Evolutionary conservation across 2,329 filamentous ascomycete species (phyloP).

Genomic region (Periconia sp.): DNA sequence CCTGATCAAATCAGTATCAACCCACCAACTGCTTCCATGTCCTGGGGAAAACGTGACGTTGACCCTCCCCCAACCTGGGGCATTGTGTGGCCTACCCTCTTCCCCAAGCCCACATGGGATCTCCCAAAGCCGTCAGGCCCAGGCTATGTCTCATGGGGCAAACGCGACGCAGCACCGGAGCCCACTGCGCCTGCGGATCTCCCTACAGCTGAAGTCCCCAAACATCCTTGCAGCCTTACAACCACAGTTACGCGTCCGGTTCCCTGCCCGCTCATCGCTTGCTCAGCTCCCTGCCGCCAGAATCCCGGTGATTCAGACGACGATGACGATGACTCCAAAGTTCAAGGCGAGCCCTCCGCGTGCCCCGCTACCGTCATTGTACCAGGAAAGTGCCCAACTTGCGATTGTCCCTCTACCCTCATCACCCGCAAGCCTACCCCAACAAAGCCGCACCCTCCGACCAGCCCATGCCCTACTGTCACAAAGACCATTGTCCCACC

Average conservation of each 20-base stretch:
- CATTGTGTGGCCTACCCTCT: constrained; percentile 1
- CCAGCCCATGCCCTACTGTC: constrained; percentile 10
- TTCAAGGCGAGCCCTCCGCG: too few relatives aligned
- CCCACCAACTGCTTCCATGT: constrained; percentile 11
- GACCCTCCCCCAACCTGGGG: too few relatives aligned
- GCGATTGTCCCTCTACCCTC: constrained; percentile 13
- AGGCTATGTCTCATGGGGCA: constrained; percentile 19
- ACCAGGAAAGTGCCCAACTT: constrained; percentile 12
- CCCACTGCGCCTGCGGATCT: constrained; percentile 15
- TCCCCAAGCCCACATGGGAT: constrained; percentile 1
- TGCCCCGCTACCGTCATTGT: constrained; percentile 18
- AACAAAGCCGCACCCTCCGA: constrained; percentile 1
- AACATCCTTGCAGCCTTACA: constrained; percentile 12
- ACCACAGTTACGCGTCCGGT: constrained; percentile 9
- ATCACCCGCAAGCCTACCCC: constrained; percentile 2
- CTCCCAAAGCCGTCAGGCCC: constrained; percentile 2
- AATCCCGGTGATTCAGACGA: neutral
- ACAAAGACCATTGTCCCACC: constrained; percentile 17
- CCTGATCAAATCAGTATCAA: constrained; percentile 7
- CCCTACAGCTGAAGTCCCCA: constrained; percentile 4
- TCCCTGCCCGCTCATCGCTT: constrained; percentile 15
- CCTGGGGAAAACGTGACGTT: constrained; percentile 13
- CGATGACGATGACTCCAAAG: too few relatives aligned
- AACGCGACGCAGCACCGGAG: constrained; percentile 12
- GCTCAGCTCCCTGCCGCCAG: constrained; percentile 5